phyloP scores from a whole-genome alignment of 441 rosid species.

The Lagerstroemia fauriei region DNA sequence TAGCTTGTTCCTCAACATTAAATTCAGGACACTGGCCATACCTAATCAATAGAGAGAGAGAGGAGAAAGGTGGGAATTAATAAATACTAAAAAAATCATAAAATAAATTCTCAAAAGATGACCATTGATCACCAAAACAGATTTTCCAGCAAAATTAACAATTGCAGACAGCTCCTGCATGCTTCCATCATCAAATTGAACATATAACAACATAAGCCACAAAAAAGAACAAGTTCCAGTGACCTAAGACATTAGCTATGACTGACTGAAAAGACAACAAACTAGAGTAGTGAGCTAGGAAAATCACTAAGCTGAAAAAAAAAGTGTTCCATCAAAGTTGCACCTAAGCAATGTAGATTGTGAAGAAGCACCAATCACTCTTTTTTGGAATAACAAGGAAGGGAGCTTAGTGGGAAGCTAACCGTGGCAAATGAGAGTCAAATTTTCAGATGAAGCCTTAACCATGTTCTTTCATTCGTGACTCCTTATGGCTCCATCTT shows the following conservation, averaged over 20 bases:
- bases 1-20: slow-evolving; percentile 81
- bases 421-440: background rate
- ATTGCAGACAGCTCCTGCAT: background rate
- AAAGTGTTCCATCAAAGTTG: background rate
- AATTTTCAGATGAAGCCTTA: background rate
- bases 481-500: background rate
- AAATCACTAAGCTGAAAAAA: background rate
- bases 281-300: background rate
- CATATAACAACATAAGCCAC: background rate
- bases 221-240: background rate
- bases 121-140: background rate
- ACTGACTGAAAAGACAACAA: background rate
- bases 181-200: background rate
- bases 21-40: slow-evolving; percentile 96
- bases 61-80: slow-evolving; percentile 10
- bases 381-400: background rate
- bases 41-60: slow-evolving; percentile 44
- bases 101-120: background rate
- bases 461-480: background rate
- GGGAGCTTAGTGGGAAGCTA: background rate
- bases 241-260: background rate
- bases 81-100: background rate
- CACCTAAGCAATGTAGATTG: background rate
- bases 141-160: background rate
- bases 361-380: background rate